A percentile compares a stretch with the other conserved stretches of the same genome.
phyloP scores from a whole-genome alignment of 2,329 filamentous ascomycete genomes.

The Emergomyces orientalis region DNA sequence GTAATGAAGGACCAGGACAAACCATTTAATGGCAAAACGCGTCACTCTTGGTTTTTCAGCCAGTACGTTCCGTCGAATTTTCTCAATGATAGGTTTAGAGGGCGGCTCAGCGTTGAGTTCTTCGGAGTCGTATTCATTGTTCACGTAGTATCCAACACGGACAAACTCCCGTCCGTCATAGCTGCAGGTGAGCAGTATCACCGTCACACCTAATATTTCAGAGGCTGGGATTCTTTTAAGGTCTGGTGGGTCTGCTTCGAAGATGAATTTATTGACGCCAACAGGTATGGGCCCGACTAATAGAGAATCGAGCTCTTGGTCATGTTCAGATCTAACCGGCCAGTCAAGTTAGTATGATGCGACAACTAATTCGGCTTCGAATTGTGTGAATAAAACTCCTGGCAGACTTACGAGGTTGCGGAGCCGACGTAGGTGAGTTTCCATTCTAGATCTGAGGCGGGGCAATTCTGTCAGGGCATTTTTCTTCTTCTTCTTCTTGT shows the following conservation, averaged over 20 bases:
- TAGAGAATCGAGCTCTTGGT: slow-evolving; percentile 95
- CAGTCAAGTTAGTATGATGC: slow-evolving; percentile 4
- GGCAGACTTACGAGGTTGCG: slow-evolving; percentile 75
- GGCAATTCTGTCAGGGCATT: slow-evolving; percentile 17
- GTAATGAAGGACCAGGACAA: slow-evolving; percentile 25
- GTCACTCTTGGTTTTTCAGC: slow-evolving; percentile 97
- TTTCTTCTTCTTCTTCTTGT: not conserved
- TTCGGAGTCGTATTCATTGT: slow-evolving; percentile 95
- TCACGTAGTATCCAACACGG: slow-evolving; percentile 97
- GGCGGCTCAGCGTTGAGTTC: slow-evolving; percentile 84
- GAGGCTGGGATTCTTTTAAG: slow-evolving; percentile 83
- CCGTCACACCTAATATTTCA: slow-evolving; percentile 93
- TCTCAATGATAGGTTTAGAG: slow-evolving; percentile 83
- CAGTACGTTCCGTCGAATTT: slow-evolving; percentile 82
- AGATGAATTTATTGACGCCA: slow-evolving; percentile 97
- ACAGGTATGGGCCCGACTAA: slow-evolving; percentile 96
- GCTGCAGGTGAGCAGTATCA: slow-evolving; percentile 89
- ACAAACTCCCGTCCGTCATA: slow-evolving; percentile 97
- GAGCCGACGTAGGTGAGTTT: slow-evolving; percentile 98
- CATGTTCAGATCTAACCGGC: slow-evolving; percentile 69
- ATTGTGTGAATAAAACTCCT: slow-evolving; percentile 46
- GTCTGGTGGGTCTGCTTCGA: slow-evolving; percentile 88
- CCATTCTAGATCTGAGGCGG: slow-evolving; percentile 78
- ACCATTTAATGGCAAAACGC: slow-evolving; percentile 98
- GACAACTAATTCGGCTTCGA: not conserved